Conservation (phyloP, 371 early-diverging fungal species). For the Mortierella sp. region DNA sequence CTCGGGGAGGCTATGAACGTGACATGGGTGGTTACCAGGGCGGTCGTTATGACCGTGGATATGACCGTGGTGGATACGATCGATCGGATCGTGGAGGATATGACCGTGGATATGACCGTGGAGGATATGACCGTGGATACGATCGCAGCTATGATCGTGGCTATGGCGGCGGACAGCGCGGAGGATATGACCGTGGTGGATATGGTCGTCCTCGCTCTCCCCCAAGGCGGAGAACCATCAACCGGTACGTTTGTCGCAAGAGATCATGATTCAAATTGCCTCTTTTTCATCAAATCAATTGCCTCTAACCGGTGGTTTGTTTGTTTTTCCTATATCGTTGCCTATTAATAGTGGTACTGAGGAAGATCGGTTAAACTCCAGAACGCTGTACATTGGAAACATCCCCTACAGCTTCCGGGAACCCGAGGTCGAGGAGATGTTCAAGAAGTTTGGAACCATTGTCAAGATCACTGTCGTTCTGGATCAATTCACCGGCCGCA, state of each 20-base stretch:
- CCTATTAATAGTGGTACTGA: constrained; percentile 69
- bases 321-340: background rate
- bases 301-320: background rate
- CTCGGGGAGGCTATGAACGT: constrained; percentile 47
- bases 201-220: constrained; percentile 66
- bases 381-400: constrained; percentile 84
- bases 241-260: constrained; percentile 57
- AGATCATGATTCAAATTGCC: background rate
- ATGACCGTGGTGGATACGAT: constrained; percentile 61
- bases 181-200: constrained; percentile 50
- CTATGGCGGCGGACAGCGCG: constrained; percentile 52
- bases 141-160: constrained; percentile 52
- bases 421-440: constrained; percentile 78
- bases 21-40: constrained; percentile 55
- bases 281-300: background rate
- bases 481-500: constrained; percentile 79
- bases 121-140: constrained; percentile 55
- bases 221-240: constrained; percentile 70
- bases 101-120: constrained; percentile 38
- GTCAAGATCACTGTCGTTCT: constrained; percentile 76
- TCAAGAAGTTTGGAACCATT: constrained; percentile 81
- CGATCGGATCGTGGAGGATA: constrained; percentile 35
- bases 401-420: constrained; percentile 84
- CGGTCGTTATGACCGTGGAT: constrained; percentile 57
- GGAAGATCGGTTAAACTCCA: constrained; percentile 73